A percentile compares a stretch with the other conserved stretches of the same genome.
Conservation (phyloP, 495 filamentous ascomycete species). For the Neurospora terricola region DNA sequence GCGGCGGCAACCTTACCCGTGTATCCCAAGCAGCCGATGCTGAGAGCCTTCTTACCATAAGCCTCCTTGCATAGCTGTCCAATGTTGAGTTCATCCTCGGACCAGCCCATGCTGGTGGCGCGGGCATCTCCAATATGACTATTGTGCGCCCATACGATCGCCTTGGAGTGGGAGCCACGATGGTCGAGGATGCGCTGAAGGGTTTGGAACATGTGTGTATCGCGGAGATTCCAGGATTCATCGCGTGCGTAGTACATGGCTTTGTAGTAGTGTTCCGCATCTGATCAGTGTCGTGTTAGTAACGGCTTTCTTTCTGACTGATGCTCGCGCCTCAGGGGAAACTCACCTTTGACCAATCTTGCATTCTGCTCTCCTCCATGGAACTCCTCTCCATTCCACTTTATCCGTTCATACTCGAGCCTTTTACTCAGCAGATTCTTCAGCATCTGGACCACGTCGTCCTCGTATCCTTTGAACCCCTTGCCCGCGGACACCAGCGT, state of each 20-base stretch:
- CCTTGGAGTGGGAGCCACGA: constrained; percentile 32
- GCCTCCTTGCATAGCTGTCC: constrained; percentile 46
- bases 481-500: constrained; percentile 20
- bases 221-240: constrained; percentile 48
- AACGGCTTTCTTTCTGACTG: neutral
- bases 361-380: constrained; percentile 48
- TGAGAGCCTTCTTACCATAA: constrained; percentile 36
- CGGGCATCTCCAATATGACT: constrained; percentile 52
- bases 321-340: neutral
- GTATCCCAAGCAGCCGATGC: constrained; percentile 44
- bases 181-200: constrained; percentile 37
- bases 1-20: constrained; percentile 49
- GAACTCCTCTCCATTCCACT: constrained; percentile 40
- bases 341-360: constrained; percentile 34
- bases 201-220: constrained; percentile 50
- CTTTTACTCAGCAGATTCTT: constrained; percentile 33
- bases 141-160: constrained; percentile 53
- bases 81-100: constrained; percentile 42
- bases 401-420: constrained; percentile 30
- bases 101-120: constrained; percentile 43
- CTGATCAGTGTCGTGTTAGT: constrained; percentile 8
- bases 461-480: constrained; percentile 39
- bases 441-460: constrained; percentile 38
- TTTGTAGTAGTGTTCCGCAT: constrained; percentile 49
- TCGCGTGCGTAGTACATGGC: constrained; percentile 48